These are phyloP conservation scores for Cephalotrichum gorgonifer DNA, from an alignment of 2,329 filamentous ascomycete genomes.

Conservation along the genomic window DNA sequence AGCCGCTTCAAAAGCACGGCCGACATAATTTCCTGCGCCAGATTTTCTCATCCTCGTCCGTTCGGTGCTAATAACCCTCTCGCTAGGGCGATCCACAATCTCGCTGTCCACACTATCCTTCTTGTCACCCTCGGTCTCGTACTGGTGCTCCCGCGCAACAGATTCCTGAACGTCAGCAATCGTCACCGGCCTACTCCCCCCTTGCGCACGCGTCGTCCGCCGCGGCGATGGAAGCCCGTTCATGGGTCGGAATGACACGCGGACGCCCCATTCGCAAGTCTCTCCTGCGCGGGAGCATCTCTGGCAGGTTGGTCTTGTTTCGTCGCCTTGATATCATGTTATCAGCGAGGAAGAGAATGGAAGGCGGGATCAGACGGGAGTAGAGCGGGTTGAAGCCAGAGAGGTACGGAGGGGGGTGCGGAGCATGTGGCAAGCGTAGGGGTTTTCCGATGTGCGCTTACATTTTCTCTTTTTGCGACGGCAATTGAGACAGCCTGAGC, in stretches of 20 bases:
- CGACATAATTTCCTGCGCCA: too few species aligned
- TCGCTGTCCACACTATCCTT: too few species aligned
- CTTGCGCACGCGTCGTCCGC: slow-evolving; percentile 23
- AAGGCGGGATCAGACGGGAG: background rate
- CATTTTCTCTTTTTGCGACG: slow-evolving; percentile 27
- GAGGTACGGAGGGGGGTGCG: too few species aligned
- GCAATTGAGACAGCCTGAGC: slow-evolving; percentile 26
- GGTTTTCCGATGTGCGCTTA: background rate
- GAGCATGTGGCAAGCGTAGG: too few species aligned
- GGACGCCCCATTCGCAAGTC: slow-evolving; percentile 25
- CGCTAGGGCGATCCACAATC: too few species aligned
- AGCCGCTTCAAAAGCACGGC: too few species aligned
- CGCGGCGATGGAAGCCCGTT: slow-evolving; percentile 21
- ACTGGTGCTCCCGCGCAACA: slow-evolving; percentile 24
- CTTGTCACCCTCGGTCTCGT: slow-evolving; percentile 6
- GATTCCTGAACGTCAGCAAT: slow-evolving; percentile 25
- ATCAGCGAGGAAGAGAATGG: background rate
- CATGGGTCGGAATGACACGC: slow-evolving; percentile 24
- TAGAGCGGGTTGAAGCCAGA: background rate
- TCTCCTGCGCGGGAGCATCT: slow-evolving; percentile 21
- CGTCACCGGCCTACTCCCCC: slow-evolving; percentile 15
- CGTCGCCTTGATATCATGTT: slow-evolving; percentile 14
- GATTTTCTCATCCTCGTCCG: too few species aligned
- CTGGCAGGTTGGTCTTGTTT: slow-evolving; percentile 22
- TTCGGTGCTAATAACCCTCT: too few species aligned